Percentiles rank a stretch among this genome's conserved stretches.
Evolutionary conservation across 225 moss, liverwort and hornwort genomes (phyloP).

Genomic region (Straminergon stramineum): DNA sequence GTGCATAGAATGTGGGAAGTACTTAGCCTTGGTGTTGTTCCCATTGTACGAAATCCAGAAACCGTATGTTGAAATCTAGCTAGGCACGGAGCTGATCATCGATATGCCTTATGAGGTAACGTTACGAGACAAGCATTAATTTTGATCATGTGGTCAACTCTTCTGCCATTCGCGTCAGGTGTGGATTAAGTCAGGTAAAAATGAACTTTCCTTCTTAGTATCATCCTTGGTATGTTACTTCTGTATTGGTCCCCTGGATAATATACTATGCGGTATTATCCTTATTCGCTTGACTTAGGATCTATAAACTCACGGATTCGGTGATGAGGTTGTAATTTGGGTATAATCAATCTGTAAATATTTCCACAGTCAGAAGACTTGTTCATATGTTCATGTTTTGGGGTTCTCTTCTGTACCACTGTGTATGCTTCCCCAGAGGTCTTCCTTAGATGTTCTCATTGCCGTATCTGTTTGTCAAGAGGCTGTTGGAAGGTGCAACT

Average conservation of each 20-base stretch:
- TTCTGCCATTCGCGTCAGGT: too few species aligned
- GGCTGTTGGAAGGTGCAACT: background rate
- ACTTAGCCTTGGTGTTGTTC: too few species aligned
- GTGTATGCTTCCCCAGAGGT: background rate
- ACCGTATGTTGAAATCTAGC: too few species aligned
- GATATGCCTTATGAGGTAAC: too few species aligned
- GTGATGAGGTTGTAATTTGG: background rate
- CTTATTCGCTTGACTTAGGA: background rate
- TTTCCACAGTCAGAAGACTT: background rate
- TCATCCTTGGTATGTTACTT: conserved; percentile 1
- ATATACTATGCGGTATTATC: background rate
- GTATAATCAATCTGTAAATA: conserved; percentile 5
- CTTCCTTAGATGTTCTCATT: background rate
- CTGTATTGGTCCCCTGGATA: conserved; percentile 1
- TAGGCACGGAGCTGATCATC: too few species aligned
- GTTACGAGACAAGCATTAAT: too few species aligned
- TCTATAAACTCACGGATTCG: background rate
- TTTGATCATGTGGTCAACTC: too few species aligned
- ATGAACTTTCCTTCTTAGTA: conserved; percentile 2
- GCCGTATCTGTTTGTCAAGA: too few species aligned
- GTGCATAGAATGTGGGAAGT: too few species aligned
- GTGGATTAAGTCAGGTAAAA: too few species aligned
- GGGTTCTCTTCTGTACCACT: background rate
- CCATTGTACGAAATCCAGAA: too few species aligned
- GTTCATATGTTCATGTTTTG: background rate